phyloP scores from a whole-genome alignment of 2,329 filamentous ascomycete genomes.

The Fonsecaea monophora region DNA sequence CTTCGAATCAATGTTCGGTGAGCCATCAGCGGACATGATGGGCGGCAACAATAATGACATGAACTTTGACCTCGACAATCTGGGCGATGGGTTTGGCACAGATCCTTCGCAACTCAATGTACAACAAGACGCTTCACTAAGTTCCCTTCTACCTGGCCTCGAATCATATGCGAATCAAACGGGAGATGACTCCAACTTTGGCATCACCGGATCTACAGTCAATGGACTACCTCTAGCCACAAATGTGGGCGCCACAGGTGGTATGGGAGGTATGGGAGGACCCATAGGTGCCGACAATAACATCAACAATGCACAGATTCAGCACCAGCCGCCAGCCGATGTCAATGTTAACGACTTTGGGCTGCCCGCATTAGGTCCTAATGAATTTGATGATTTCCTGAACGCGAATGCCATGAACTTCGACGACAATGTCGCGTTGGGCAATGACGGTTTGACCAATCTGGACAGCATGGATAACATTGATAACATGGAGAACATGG shows the following conservation, averaged over 20 bases:
- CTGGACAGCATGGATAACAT: conserved; percentile 32
- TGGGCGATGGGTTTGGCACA: conserved; percentile 44
- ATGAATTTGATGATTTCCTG: conserved; percentile 45
- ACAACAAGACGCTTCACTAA: conserved; percentile 38
- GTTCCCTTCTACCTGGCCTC: conserved; percentile 43
- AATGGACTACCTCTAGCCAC: conserved; percentile 32
- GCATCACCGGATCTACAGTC: conserved; percentile 42
- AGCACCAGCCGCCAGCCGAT: conserved; percentile 22
- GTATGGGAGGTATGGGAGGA: background rate
- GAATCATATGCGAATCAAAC: conserved; percentile 45
- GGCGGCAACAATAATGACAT: conserved; percentile 42
- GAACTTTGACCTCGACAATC: conserved; percentile 48
- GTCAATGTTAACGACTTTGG: conserved; percentile 35
- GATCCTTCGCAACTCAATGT: conserved; percentile 49
- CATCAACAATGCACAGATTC: background rate
- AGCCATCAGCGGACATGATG: conserved; percentile 40
- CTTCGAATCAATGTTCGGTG: conserved; percentile 51
- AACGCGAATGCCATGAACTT: conserved; percentile 52
- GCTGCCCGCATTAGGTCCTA: conserved; percentile 34
- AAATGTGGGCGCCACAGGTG: background rate
- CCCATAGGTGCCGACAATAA: background rate
- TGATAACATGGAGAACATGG: conserved; percentile 33
- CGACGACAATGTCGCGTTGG: conserved; percentile 50
- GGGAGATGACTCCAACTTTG: conserved; percentile 38
- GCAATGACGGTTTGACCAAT: conserved; percentile 44